Base-by-base conservation (phyloP, 2,329 filamentous ascomycete genomes). In the Exophiala sideris region DNA sequence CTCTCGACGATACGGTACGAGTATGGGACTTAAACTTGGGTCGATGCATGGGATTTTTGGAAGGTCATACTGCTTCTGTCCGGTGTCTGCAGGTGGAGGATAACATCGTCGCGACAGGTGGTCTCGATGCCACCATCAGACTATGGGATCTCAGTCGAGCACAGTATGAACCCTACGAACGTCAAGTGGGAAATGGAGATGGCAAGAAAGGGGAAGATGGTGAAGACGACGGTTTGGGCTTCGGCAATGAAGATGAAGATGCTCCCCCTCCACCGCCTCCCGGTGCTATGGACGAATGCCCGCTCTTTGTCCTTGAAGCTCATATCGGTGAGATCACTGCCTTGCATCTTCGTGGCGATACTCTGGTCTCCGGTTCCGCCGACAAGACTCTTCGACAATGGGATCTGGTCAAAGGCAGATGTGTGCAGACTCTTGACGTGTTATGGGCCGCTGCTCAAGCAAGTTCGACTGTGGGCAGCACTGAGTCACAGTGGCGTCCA, bases 331-430 rank as follows among this genome's bases (percentile, higher is more conserved):
- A 96, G 74, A 87, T 99, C 60, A 97, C 94, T 10, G 92, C 94
- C 6, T 79, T 99, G 20, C 87, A 97, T 72, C 95, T 99, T 74
- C 82, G 85, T 56, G 89, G 89, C 51, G 86, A 96, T 62, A 91
- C 89, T 0, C 80, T 99, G 12, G 91, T 99, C 32, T 99, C 94
- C 1, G 94, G 94, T 10, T 97, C 92, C 6, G 88, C 94, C 0
- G 94, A 99, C 75, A 99, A 99, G 79, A 99, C 94, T 1, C 78
- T 99, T 51, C 86, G 94, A 41, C 94, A 99, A 70, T 99, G 94
- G 94, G 94, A 99, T 76, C 79, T 99, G 46, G 89, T 92, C 65
- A 96, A 91, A 70, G 94, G 94, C n/a, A 87, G 94, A 45, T 97
- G 94, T 70, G 89, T 99, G 50, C 94, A 99, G 73, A 99, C 94